Evolutionary conservation across 1,284 basidiomycete genomes (phyloP).

Genomic region (Boletellus dicymbophilus): DNA sequence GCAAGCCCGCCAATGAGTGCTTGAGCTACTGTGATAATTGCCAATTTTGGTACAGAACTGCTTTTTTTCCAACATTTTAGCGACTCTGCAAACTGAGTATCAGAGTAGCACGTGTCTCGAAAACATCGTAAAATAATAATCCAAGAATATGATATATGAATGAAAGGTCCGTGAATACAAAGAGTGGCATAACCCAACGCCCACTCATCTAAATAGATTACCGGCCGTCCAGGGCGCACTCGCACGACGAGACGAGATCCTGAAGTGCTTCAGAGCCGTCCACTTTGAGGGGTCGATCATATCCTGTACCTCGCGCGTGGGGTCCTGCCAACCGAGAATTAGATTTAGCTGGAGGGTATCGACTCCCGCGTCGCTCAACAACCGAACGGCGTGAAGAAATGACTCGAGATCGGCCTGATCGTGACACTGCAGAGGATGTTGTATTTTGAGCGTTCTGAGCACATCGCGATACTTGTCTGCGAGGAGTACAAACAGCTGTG

Average conservation of each 20-base stretch:
- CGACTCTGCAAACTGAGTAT: too few species aligned
- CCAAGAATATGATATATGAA: neutral
- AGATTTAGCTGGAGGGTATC: slow-evolving; percentile 19
- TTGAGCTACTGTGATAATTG: too few species aligned
- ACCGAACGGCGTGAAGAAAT: slow-evolving; percentile 20
- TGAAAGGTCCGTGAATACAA: neutral
- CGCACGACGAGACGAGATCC: slow-evolving; percentile 11
- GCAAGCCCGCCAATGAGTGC: too few species aligned
- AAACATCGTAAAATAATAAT: too few species aligned
- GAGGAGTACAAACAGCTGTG: slow-evolving; percentile 20
- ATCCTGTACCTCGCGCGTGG: slow-evolving; percentile 21
- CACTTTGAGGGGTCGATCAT: slow-evolving; percentile 27
- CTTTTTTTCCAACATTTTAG: too few species aligned
- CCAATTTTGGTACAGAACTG: too few species aligned
- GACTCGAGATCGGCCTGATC: slow-evolving; percentile 15
- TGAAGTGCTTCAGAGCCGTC: slow-evolving; percentile 16
- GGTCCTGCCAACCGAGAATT: slow-evolving; percentile 17
- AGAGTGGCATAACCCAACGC: neutral
- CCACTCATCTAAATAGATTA: slow-evolving; percentile 6
- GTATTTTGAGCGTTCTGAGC: slow-evolving; percentile 22
- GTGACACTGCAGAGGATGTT: slow-evolving; percentile 18
- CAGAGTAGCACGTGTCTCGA: too few species aligned
- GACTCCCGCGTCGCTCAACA: slow-evolving; percentile 15
- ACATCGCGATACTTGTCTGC: slow-evolving; percentile 24
- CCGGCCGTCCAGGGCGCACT: slow-evolving; percentile 15